Base-by-base conservation (phyloP, 2,329 filamentous ascomycete species). In the Rutstroemia sp. region DNA sequence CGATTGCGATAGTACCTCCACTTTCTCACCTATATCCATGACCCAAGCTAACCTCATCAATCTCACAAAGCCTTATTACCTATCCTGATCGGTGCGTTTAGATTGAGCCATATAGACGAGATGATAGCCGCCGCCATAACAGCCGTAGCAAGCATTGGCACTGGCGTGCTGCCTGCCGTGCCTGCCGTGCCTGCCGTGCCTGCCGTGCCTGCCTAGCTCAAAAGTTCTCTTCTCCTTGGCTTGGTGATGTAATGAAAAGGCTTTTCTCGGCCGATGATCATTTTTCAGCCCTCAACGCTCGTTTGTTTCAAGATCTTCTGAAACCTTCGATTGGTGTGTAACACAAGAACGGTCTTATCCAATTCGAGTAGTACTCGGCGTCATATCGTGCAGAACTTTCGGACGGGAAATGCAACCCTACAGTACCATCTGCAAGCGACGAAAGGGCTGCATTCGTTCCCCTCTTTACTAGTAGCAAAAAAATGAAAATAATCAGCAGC, bases 241-340 rank as follows among this genome's bases (percentile, higher is more conserved):
- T 23, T 23, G 23, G 23, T 23, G 23, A 23, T 23, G 23, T 44
- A 7, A 17, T 44, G n/a, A 17, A 44, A 4, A 17, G 14, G 19
- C 9, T 17, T 44, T 44, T 21, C 42, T 21, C 42, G 44, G 9
- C 44, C 14, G 44, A 25, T 50, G 41, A 55, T 45, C 39, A 17
- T 14, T 9, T 49, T 37, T 44, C 38, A 55, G 27, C 53, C 46
- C 16, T 41, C 17, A 8, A 50, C 37, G 46, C 38, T 45, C 53
- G 53, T 55, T 50, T 37, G 52, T 54, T 54, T 54, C 38, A 50
- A 50, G 48, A 50, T 46, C 53, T 34, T 54, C 45, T 55, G 46
- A 49, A 55, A 55, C 46, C 14, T 49, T 50, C 46, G 12, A 55
- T 55, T 39, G 48, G 41, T 27, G 23, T 25, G 14, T 37, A 30